phyloP scores from a whole-genome alignment of 139 green algal genomes.

The Chlamydomonas asymmetrica region DNA sequence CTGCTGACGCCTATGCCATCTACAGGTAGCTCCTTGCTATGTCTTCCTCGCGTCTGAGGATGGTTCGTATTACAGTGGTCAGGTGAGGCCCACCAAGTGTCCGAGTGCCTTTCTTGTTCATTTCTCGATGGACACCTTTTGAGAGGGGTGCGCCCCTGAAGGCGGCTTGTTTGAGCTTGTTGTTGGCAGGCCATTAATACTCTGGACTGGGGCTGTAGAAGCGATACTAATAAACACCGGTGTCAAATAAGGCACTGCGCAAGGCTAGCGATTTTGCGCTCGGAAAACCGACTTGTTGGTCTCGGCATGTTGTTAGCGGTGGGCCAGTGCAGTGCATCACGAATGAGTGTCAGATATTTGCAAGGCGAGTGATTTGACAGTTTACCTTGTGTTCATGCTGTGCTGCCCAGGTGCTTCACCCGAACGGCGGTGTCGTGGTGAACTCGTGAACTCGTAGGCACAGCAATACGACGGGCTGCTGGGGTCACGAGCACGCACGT shows the following conservation, averaged over 20 bases:
- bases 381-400: conserved; percentile 9
- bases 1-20: no score
- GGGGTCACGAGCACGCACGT: no score
- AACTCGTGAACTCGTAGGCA: no score
- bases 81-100: not conserved
- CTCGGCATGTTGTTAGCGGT: no score
- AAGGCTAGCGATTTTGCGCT: not conserved
- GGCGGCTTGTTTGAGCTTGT: not conserved
- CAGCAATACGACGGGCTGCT: no score
- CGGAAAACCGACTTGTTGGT: no score
- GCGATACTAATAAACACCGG: not conserved
- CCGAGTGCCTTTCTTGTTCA: not conserved
- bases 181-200: not conserved
- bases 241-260: not conserved
- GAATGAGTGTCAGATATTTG: not conserved
- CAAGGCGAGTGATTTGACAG: not conserved
- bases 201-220: not conserved
- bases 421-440: conserved; percentile 57
- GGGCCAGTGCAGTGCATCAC: not conserved
- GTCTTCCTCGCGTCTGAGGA: conserved; percentile 66
- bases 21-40: conserved; percentile 48
- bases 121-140: not conserved
- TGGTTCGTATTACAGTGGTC: conserved; percentile 45
- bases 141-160: not conserved
- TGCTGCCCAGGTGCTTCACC: conserved; percentile 54